These are phyloP conservation scores for Tylopilus sp. DNA, from an alignment of 768 basidiomycete species.

Conservation along the genomic window DNA sequence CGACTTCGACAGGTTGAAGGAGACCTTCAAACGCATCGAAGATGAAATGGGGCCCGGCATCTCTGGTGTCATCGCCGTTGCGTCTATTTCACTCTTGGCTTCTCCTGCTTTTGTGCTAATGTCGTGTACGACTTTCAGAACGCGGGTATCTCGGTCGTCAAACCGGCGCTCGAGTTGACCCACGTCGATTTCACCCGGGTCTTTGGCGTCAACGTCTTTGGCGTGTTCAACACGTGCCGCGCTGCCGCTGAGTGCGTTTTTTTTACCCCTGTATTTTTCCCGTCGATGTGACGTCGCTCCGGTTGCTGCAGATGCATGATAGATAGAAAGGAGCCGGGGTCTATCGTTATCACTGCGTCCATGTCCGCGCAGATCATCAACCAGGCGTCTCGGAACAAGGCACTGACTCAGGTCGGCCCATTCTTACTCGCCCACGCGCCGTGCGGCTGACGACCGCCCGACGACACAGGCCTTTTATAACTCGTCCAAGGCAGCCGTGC, in stretches of 20 bases:
- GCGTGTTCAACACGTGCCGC: constrained; percentile 61
- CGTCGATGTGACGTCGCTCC: accelerated
- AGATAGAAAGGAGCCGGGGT: constrained; percentile 30
- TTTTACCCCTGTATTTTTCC: too few relatives aligned
- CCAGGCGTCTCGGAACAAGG: too few relatives aligned
- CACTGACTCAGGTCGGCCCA: too few relatives aligned
- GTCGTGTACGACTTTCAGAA: constrained; percentile 41
- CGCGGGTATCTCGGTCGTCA: constrained; percentile 60
- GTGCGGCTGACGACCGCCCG: too few relatives aligned
- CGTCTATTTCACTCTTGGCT: neutral
- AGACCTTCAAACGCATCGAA: constrained; percentile 47
- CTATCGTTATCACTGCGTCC: too few relatives aligned
- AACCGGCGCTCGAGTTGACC: constrained; percentile 55
- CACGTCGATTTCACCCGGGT: constrained; percentile 53
- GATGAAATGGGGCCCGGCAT: constrained; percentile 42
- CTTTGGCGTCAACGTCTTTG: constrained; percentile 59
- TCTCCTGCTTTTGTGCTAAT: too few relatives aligned
- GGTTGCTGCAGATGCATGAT: constrained; percentile 41
- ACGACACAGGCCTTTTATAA: too few relatives aligned
- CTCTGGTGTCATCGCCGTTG: constrained; percentile 54
- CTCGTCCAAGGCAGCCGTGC: constrained; percentile 45
- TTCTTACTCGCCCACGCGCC: too few relatives aligned
- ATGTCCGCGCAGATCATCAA: too few relatives aligned
- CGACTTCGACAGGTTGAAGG: constrained; percentile 39
- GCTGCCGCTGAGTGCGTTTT: constrained; percentile 50